A percentile compares a stretch with the other conserved stretches of the same genome.
phyloP scores from a whole-genome alignment of 139 green algal genomes.

The Chlamydomonas eustigma region DNA sequence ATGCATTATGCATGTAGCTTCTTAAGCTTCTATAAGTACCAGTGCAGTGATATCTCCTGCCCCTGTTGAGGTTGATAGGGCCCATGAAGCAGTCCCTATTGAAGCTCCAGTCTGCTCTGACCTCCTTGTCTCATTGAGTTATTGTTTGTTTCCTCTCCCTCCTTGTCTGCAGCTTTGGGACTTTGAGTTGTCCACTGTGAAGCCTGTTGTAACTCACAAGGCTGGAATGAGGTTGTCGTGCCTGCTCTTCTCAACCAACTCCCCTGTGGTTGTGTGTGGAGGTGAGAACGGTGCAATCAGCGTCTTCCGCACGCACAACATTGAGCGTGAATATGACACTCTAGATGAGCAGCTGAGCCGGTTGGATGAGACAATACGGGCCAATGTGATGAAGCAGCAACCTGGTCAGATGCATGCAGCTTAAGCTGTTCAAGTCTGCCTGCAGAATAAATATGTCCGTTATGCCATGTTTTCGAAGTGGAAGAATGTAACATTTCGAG shows the following conservation, averaged over 20 bases:
- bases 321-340: conserved; percentile 44
- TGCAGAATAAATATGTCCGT: too few relatives aligned
- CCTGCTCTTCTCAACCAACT: conserved; percentile 54
- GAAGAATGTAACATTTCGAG: too few relatives aligned
- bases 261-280: conserved; percentile 60
- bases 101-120: too few relatives aligned
- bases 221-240: conserved; percentile 41
- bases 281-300: conserved; percentile 48
- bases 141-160: neutral
- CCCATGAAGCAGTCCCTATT: too few relatives aligned
- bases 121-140: too few relatives aligned
- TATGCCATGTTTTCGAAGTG: too few relatives aligned
- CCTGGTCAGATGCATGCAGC: conserved; percentile 2
- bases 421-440: too few relatives aligned
- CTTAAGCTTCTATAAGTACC: too few relatives aligned
- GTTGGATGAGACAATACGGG: conserved; percentile 53
- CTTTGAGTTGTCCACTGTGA: conserved; percentile 64
- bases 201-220: conserved; percentile 58
- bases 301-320: conserved; percentile 55
- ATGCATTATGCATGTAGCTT: too few relatives aligned
- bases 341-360: conserved; percentile 40
- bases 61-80: too few relatives aligned
- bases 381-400: conserved; percentile 60
- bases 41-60: too few relatives aligned
- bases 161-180: conserved; percentile 71